Evolutionary conservation across 2,329 filamentous ascomycete species (phyloP), one percentile per base, ranked within the genome.

Genomic region (Drechslerella coelobrocha): DNA sequence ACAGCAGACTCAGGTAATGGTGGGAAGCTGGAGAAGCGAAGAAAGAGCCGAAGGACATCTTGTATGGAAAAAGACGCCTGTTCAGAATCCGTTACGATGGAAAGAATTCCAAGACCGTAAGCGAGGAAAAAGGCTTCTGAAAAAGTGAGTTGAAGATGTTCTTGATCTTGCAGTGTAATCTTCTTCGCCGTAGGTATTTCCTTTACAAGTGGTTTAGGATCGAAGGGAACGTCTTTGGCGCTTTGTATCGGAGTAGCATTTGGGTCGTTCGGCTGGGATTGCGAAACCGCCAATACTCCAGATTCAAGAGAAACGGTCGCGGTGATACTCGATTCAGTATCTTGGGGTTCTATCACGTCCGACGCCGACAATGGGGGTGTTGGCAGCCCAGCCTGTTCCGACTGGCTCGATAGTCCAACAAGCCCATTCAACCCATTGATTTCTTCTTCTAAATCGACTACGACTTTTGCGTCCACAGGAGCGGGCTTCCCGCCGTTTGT

Each of bases 121-220:
- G 83, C 83, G 8, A 99, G 84, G 78, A 96, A 99, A 79, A 97
- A 95, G 0, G 92, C 88, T 79, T 99, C 94, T 78, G 97, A 92
- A 0, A 89, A 84, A 1, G 89, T 92, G 7, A 99, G 83, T 77
- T 97, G 94, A n/a, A 97, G 86, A 76, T 97, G 92, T 76, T 99
- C 94, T 80, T 89, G 79, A 80, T 86, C 81, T 61, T 81, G 75
- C 63, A 83, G 78, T 23, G 68, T 66, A n/a, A 75, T 52, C 21
- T 54, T 56, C 26, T 60, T 63, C 23, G 61, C 21, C n/a, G 41
- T 12, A 2, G 37, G 47, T 4, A 62, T 55, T 26, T 63, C 66
- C 27, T 59, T 62, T 14, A 48, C 51, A 8, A 19, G 43, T 10
- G 53, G 52, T 34, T 21, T 55, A 17, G 47, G 27, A 21, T 62